Evolutionary conservation across 2,329 filamentous ascomycete genomes (phyloP).

Genomic region (Furcasterigmium furcatum): DNA sequence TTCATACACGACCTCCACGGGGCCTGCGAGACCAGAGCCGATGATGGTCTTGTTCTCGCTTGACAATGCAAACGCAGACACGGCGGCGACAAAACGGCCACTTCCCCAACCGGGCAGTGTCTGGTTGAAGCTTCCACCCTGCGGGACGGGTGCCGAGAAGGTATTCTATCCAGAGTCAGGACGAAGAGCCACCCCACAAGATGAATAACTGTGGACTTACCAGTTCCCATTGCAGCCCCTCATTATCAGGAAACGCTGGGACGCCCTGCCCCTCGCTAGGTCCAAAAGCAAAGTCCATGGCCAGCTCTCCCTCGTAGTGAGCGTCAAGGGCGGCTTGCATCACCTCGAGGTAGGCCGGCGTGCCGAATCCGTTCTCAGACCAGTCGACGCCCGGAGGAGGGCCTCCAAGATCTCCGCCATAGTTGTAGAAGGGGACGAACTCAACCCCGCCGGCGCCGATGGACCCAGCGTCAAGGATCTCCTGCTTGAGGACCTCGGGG

Average conservation of each 20-base stretch:
- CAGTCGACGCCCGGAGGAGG: slow-evolving; percentile 16
- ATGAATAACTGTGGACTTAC: background rate
- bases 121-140: slow-evolving; percentile 21
- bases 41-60: background rate
- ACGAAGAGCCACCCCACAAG: background rate
- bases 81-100: background rate
- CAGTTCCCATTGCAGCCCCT: slow-evolving; percentile 30
- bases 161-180: background rate
- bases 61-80: background rate
- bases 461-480: slow-evolving; percentile 11
- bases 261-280: slow-evolving; percentile 45
- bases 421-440: slow-evolving; percentile 21
- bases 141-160: background rate
- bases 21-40: background rate
- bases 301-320: slow-evolving; percentile 23
- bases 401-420: slow-evolving; percentile 11
- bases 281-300: slow-evolving; percentile 42
- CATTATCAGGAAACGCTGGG: slow-evolving; percentile 26
- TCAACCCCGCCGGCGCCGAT: slow-evolving; percentile 19
- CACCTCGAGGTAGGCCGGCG: slow-evolving; percentile 17
- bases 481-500: slow-evolving; percentile 9
- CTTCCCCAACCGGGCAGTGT: slow-evolving; percentile 30
- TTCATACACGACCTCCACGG: background rate
- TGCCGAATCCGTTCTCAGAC: slow-evolving; percentile 37
- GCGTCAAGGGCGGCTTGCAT: background rate